phyloP scores from a whole-genome alignment of 768 basidiomycete species.

The Lactifluus volemus region DNA sequence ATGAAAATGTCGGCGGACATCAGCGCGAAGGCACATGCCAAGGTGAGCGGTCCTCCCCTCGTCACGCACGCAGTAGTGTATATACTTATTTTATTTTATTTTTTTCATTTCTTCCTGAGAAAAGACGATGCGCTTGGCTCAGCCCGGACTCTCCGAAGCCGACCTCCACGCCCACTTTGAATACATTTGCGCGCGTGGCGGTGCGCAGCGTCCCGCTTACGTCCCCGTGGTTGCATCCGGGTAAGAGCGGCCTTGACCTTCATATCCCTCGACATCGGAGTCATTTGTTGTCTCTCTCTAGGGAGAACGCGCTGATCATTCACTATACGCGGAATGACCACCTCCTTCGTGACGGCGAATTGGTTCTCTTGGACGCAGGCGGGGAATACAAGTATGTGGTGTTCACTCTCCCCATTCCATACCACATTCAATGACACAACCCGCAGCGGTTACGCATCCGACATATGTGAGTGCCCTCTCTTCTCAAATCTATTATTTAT shows the following conservation, averaged over 20 bases:
- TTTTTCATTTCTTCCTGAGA: not conserved
- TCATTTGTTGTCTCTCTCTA: slow-evolving; percentile 23
- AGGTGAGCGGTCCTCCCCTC: slow-evolving; percentile 36
- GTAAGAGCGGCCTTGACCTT: slow-evolving; percentile 31
- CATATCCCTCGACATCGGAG: too few species aligned
- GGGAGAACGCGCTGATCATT: slow-evolving; percentile 82
- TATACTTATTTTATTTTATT: not conserved
- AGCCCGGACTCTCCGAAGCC: slow-evolving; percentile 48
- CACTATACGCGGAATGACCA: slow-evolving; percentile 94
- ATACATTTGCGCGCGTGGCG: slow-evolving; percentile 70
- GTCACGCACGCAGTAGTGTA: too few species aligned
- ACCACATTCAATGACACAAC: not conserved
- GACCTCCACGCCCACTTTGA: slow-evolving; percentile 79
- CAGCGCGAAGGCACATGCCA: slow-evolving; percentile 76
- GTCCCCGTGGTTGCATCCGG: slow-evolving; percentile 97
- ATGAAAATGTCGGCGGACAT: slow-evolving; percentile 86
- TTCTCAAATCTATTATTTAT: not conserved
- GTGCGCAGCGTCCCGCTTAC: slow-evolving; percentile 86
- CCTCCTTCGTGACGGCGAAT: slow-evolving; percentile 56
- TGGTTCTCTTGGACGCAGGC: slow-evolving; percentile 84
- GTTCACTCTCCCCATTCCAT: not conserved
- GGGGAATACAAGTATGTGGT: slow-evolving; percentile 76
- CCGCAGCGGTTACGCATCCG: slow-evolving; percentile 81
- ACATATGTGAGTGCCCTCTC: slow-evolving; percentile 58
- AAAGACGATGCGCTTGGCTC: slow-evolving; percentile 78